phyloP scores from a whole-genome alignment of 768 basidiomycete genomes.

The Lactarius tabidus region DNA sequence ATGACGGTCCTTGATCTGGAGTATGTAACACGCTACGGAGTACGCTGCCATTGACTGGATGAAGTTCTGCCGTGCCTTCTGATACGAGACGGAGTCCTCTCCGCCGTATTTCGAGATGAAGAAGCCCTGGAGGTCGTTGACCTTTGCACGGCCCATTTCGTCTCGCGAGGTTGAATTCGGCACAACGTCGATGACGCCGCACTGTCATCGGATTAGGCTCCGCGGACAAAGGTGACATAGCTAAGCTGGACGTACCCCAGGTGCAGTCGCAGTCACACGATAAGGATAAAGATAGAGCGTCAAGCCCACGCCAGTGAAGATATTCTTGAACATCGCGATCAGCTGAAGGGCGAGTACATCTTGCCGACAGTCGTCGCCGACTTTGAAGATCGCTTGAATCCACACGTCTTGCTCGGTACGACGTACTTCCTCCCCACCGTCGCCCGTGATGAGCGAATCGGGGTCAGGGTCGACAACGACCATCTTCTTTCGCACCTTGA shows the following conservation, averaged over 20 bases:
- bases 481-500: constrained; percentile 91
- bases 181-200: constrained; percentile 97
- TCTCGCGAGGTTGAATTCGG: constrained; percentile 97
- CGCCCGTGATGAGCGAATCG: constrained; percentile 65
- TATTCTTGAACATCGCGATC: constrained; percentile 99
- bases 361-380: constrained; percentile 98
- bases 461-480: constrained; percentile 64
- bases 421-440: constrained; percentile 54
- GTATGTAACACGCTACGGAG: constrained; percentile 94
- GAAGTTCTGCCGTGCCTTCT: constrained; percentile 90
- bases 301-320: constrained; percentile 85
- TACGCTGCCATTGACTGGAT: constrained; percentile 99
- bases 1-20: constrained; percentile 98
- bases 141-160: constrained; percentile 98
- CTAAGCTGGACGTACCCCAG: constrained; percentile 60
- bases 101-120: constrained; percentile 92
- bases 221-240: neutral
- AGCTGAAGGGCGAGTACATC: constrained; percentile 96
- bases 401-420: constrained; percentile 62
- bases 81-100: constrained; percentile 84
- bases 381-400: constrained; percentile 99
- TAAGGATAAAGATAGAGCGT: constrained; percentile 93
- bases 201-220: constrained; percentile 45
- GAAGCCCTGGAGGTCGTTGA: constrained; percentile 93
- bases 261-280: constrained; percentile 93